Base-by-base conservation (phyloP, 1,284 basidiomycete genomes). In the Microbotryum silenes-acaulis region DNA sequence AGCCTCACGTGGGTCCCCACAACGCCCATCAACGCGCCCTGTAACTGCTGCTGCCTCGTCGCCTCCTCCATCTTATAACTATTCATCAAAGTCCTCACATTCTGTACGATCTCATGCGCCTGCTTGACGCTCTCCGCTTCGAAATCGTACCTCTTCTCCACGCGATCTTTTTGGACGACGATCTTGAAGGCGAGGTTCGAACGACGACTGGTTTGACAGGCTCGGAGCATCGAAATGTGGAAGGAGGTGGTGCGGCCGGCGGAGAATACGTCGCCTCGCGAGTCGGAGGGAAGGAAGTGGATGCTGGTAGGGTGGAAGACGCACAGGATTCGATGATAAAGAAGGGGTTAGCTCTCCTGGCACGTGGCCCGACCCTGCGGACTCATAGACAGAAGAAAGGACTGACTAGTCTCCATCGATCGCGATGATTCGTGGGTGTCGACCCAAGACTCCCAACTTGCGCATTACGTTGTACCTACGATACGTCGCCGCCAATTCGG, bases 401-500 rank as follows among this genome's bases (percentile, higher is more conserved):
- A 78, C 85, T 66, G 67, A 92, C 91, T 97, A 97, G 67, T 87
- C 89, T 7, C 93, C 93, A 74, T 98, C 96, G 61, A 98, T 89
- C 14, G 93, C 93, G 2, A 98, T 81, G 2, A 85, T 85, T 9
- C 93, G 85, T 74, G 96, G 92, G 71, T 92, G 90, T 33, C 91
- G 83, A 3, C 91, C 86, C 37, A 42, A 42, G 4, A 42, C 37
- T 49, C 89, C 85, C 73, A 92, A 84, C 77, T 94, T 97, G 51
- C 94, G 87, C 71, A 88, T 89, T n/a, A 98, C 89, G 0, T 84
- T 88, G 72, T 87, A 98, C 82, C 89, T 88, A 87, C 93, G 74
- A 55, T 60, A 86, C 0, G 88, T 75, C 46, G 76, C 73, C 6
- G 71, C 76, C 67, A 62, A 71, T 59, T 65, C 87, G 55, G 84